Conservation (phyloP, 768 basidiomycete genomes). For the Pleurotus sapidus region DNA sequence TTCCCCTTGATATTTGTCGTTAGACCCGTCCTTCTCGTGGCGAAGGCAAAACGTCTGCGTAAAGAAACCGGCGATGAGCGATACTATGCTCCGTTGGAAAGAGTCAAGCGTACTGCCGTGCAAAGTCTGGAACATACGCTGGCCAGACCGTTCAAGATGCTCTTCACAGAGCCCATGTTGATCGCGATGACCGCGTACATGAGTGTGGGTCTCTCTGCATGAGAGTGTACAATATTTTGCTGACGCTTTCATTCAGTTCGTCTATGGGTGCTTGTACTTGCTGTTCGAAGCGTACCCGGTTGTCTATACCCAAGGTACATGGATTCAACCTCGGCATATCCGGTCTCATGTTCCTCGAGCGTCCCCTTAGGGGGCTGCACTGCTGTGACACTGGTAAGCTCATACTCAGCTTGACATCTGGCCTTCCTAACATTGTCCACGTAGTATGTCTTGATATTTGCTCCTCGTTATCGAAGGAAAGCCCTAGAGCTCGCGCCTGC, state of each 20-base stretch:
- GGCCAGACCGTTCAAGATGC: conserved; percentile 58
- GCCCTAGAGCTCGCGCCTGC: conserved; percentile 40
- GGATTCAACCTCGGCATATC: conserved; percentile 49
- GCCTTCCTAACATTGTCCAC: not conserved
- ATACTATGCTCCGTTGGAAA: conserved; percentile 54
- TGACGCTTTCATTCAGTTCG: conserved; percentile 34
- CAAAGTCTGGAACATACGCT: conserved; percentile 45
- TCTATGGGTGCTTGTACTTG: conserved; percentile 62
- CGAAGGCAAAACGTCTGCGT: conserved; percentile 47
- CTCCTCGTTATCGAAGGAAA: conserved; percentile 46
- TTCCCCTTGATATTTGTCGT: not conserved
- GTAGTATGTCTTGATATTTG: conserved; percentile 46
- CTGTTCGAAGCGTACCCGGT: conserved; percentile 62
- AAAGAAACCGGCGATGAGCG: conserved; percentile 48
- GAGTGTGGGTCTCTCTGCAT: conserved; percentile 35
- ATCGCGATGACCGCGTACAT: conserved; percentile 60
- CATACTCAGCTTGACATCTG: not conserved
- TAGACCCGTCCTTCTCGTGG: conserved; percentile 55
- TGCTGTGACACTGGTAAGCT: conserved; percentile 40
- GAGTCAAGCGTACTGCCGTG: conserved; percentile 28
- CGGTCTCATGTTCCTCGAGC: conserved; percentile 61
- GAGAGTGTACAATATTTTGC: conserved; percentile 2
- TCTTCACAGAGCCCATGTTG: conserved; percentile 67
- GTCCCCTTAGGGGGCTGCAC: conserved; percentile 49
- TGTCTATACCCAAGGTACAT: conserved; percentile 52